Evolutionary conservation across 805 yeast species (phyloP).

Genomic region (Saccharomycopsis synnaedendra): DNA sequence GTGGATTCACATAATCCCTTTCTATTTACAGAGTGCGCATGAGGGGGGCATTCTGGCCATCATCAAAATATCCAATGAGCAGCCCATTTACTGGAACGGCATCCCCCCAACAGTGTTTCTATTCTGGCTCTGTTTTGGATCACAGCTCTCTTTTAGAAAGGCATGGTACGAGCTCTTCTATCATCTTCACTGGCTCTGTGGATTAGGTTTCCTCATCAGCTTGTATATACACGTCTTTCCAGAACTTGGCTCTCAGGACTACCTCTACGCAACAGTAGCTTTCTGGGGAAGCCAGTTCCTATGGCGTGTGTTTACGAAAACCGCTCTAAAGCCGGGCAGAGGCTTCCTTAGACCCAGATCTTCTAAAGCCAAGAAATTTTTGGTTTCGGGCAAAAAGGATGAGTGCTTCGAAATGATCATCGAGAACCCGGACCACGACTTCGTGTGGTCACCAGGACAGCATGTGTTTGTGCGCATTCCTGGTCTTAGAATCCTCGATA

Average conservation of each 20-base stretch:
- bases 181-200: constrained; percentile 43
- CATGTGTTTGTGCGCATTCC: constrained; percentile 39
- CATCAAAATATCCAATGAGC: constrained; percentile 18
- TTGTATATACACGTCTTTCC: constrained; percentile 34
- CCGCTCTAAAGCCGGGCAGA: constrained; percentile 31
- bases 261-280: constrained; percentile 39
- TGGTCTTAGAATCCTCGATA: constrained; percentile 34
- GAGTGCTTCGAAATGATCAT: constrained; percentile 28
- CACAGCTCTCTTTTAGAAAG: constrained; percentile 30
- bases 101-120: constrained; percentile 37
- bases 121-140: constrained; percentile 30
- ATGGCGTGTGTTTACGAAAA: constrained; percentile 34
- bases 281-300: constrained; percentile 39
- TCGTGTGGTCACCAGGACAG: constrained; percentile 43
- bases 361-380: constrained; percentile 11
- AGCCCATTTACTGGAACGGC: constrained; percentile 27
- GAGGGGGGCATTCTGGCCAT: constrained; percentile 39
- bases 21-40: constrained; percentile 28
- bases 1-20: constrained; percentile 40
- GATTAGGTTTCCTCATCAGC: constrained; percentile 35
- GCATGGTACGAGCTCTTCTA: constrained; percentile 35
- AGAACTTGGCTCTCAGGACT: constrained; percentile 27
- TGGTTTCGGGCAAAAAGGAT: background rate
- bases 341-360: constrained; percentile 18
- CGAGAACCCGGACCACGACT: constrained; percentile 22